phyloP scores from a whole-genome alignment of 352 stramenopile species.

The Phytopythium vexans region DNA sequence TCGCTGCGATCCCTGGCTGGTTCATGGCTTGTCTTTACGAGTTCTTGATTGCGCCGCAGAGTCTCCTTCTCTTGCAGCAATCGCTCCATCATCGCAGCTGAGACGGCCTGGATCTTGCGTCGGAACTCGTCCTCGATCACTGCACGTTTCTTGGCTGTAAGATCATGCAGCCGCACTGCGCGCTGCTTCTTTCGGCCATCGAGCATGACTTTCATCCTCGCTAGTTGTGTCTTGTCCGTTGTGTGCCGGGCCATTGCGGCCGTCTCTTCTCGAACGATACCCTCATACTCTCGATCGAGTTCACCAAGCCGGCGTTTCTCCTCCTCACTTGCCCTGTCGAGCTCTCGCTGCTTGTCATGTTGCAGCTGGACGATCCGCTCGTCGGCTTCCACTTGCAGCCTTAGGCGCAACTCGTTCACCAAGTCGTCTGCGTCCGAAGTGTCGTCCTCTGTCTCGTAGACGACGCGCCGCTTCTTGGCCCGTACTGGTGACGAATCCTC shows the following conservation, averaged over 20 bases:
- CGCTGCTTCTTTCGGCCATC: slow-evolving; percentile 26
- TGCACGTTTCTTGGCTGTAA: slow-evolving; percentile 14
- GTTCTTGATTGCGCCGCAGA: slow-evolving; percentile 33
- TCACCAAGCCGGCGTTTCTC: slow-evolving; percentile 19
- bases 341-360: slow-evolving; percentile 27
- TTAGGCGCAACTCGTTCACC: slow-evolving; percentile 38
- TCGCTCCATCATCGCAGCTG: slow-evolving; percentile 44
- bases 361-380: slow-evolving; percentile 40
- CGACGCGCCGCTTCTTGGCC: slow-evolving; percentile 5
- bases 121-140: slow-evolving; percentile 52
- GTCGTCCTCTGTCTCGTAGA: slow-evolving; percentile 5
- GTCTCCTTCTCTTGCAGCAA: slow-evolving; percentile 50
- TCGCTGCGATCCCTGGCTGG: neutral
- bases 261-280: slow-evolving; percentile 29
- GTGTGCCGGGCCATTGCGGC: slow-evolving; percentile 21
- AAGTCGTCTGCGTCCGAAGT: slow-evolving; percentile 27
- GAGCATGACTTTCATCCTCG: slow-evolving; percentile 48
- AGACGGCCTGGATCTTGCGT: slow-evolving; percentile 42
- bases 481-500: slow-evolving; percentile 3
- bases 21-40: slow-evolving; percentile 3
- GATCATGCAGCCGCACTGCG: slow-evolving; percentile 15
- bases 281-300: slow-evolving; percentile 20
- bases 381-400: slow-evolving; percentile 47
- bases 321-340: slow-evolving; percentile 24
- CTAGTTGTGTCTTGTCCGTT: slow-evolving; percentile 24